phyloP scores from a whole-genome alignment of 164 flowering plant genomes.

The Chloranthus sessilifolius region DNA sequence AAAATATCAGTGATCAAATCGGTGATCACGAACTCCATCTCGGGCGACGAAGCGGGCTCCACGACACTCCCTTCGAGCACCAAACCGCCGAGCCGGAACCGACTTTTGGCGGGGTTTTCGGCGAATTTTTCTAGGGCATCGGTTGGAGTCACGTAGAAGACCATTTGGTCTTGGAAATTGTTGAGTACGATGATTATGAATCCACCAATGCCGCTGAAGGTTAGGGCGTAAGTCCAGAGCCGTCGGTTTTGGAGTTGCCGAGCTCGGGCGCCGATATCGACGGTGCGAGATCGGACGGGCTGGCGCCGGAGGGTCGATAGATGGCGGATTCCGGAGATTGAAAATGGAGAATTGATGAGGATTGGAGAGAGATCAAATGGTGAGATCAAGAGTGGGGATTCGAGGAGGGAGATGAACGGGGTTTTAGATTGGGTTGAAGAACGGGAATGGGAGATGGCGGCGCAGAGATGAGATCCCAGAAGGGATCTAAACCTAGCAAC shows the following conservation, averaged over 20 bases:
- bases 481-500: background rate
- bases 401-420: background rate
- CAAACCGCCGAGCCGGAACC: slow-evolving; percentile 76
- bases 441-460: background rate
- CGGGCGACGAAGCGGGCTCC: slow-evolving; percentile 51
- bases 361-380: background rate
- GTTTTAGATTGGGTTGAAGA: background rate
- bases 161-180: slow-evolving; percentile 75
- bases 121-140: slow-evolving; percentile 62
- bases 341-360: slow-evolving; percentile 5
- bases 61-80: slow-evolving; percentile 79
- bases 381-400: slow-evolving; percentile 2
- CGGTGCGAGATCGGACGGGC: slow-evolving; percentile 31
- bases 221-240: slow-evolving; percentile 79
- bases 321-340: slow-evolving; percentile 26
- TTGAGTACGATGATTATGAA: slow-evolving; percentile 63
- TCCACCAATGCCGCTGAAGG: slow-evolving; percentile 73
- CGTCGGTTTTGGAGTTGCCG: slow-evolving; percentile 82
- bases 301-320: slow-evolving; percentile 49
- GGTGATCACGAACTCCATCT: slow-evolving; percentile 76
- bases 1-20: slow-evolving; percentile 75
- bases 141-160: slow-evolving; percentile 81
- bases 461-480: background rate
- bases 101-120: slow-evolving; percentile 45
- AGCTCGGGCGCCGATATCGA: slow-evolving; percentile 78